Evolutionary conservation across 768 basidiomycete species (phyloP), one percentile per base, ranked within the genome.

Genomic region (Boletus rex-veris): DNA sequence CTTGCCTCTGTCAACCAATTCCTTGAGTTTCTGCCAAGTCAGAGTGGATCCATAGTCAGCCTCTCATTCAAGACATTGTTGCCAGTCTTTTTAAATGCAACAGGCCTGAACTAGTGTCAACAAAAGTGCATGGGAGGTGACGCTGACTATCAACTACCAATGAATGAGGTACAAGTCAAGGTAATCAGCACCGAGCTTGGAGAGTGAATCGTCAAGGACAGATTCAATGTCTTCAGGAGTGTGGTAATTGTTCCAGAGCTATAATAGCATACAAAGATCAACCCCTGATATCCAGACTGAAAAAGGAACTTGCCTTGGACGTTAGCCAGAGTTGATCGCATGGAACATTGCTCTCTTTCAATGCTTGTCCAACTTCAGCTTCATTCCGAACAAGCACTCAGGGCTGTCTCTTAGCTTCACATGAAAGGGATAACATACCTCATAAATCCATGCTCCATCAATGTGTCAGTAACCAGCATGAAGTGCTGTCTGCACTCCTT

Each of bases 151-250:
- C 42, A 59, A 72, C 15, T 61, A 86, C 88, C 88, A 92, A 64
- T 90, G 88, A 54, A 91, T 87, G 46, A 93, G 72, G 65, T 91
- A 92, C 45, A 92, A 67, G 66, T 92, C 90, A 47, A 93, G 76
- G 67, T 91, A 90, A 39, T 85, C 78, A 1, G 81, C 83, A 3
- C 80, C 78, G 3, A 90, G 79, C 58, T 75, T 79, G 9, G 69
- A 57, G 8, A 89, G 75, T 0, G 86, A 82, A 53, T 89, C 83
- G 58, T 90, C 84, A 9, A 91, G 75, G 11, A 76, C 77, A 1
- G 77, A 60, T 63, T 89, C 87, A 21, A 91, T 78, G 60, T 88
- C 84, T 53, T 85, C 81, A 0, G 89, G 89, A 3, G 77, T 75
- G 63, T 92, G 89, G 71, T 86, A 90, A 2, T 69, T 77, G 67